Base-by-base conservation (phyloP, 345 rosid species). In the Aethionema arabicum region DNA sequence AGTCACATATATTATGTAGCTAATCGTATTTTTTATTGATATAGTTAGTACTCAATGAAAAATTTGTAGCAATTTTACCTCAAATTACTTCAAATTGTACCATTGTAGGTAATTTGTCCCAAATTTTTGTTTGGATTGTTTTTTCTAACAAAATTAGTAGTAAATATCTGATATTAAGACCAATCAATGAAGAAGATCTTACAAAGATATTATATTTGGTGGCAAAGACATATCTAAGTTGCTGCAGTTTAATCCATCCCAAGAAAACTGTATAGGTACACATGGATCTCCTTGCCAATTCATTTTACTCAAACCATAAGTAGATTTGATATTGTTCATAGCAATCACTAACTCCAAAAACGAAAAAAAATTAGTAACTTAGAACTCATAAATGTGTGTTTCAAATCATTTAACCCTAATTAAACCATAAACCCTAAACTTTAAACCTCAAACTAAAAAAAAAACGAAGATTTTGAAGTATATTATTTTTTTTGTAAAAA, bases 261-360 rank as follows among this genome's bases (percentile, higher is more conserved):
- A 78, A 37, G 4, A 4, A 52, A 67, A 78, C n/a, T 11, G 63
- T 11, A n/a, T 35, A 5, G 84, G 85, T 3, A 65, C 59, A 8
- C 85, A 80, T 41, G 85, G 87, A 72, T 85, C 90, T 46, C 85
- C 90, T 65, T 85, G 85, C 90, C 85, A 84, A 21, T 59, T 67
- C 31, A 51, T 73, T 63, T 48, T 63, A 7, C 43, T 66, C 15
- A 80, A 29, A 38, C 67, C 63, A 54, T 80, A 80, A 2, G 21
- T 35, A 9, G 64, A 45, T 51, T 56, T 78, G 37, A 78, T 77
- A 11, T 46, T 68, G 9, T 5, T 72, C 4, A 78, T 78, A 0
- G 89, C 81, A 52, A 73, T 76, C 65, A 60, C 87, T 83, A 2
- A 7, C 13, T 59, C 39, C 40, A 43, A 15, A 0, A 0, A 43